Percentiles rank a stretch among this genome's conserved stretches.
Conservation (phyloP, 164 flowering plant species). For the Piper betle region DNA sequence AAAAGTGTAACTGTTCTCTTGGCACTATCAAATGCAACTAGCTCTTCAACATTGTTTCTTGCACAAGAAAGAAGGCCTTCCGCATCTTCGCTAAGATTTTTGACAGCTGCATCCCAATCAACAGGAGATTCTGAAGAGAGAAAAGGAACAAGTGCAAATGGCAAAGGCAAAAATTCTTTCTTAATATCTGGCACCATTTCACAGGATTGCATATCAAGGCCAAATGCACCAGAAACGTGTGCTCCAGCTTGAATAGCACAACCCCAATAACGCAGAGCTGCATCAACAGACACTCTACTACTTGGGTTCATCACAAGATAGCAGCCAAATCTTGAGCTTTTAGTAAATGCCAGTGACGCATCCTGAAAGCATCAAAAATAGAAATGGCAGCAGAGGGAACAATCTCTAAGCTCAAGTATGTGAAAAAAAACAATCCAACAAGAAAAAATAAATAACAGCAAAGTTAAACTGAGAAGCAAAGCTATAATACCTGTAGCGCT, state of each 20-base stretch:
- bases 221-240: constrained; percentile 63
- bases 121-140: constrained; percentile 20
- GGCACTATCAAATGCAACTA: constrained; percentile 44
- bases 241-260: constrained; percentile 86
- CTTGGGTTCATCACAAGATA: constrained; percentile 55
- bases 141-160: constrained; percentile 47
- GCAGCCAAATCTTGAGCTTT: constrained; percentile 53
- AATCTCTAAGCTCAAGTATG: neutral
- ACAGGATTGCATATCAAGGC: constrained; percentile 17
- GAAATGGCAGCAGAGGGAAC: neutral
- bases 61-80: constrained; percentile 28
- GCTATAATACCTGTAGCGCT: constrained; percentile 39
- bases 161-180: constrained; percentile 51
- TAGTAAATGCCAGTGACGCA: constrained; percentile 47
- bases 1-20: constrained; percentile 63
- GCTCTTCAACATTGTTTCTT: constrained; percentile 11
- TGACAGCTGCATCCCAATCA: constrained; percentile 41
- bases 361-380: constrained; percentile 27
- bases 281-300: constrained; percentile 29
- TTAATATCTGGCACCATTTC: constrained; percentile 16
- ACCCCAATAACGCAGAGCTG: constrained; percentile 84
- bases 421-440: constrained; percentile 1
- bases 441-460: constrained; percentile 1
- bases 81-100: constrained; percentile 21
- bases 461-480: neutral